A percentile compares a stretch with the other conserved stretches of the same genome.
Evolutionary conservation across 257 asterid genomes (phyloP).

Genomic region (Salvia miltiorrhiza): DNA sequence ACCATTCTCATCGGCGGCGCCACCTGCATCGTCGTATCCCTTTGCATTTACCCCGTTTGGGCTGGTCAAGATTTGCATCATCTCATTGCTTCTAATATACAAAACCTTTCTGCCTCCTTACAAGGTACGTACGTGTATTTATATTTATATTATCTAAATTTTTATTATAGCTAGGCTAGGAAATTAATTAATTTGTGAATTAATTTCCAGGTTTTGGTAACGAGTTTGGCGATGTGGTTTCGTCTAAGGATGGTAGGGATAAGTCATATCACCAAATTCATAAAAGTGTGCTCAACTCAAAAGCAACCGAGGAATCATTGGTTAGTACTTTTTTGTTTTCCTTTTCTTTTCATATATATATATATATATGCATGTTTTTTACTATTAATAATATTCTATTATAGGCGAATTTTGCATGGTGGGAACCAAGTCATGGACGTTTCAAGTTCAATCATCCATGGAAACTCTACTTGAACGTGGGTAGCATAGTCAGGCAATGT

Average conservation of each 20-base stretch:
- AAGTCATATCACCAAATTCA: conserved; percentile 33
- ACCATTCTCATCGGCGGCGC: conserved; percentile 57
- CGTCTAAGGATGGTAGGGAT: conserved; percentile 18
- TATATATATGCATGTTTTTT: neutral
- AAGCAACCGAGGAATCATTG: conserved; percentile 57
- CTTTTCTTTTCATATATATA: neutral
- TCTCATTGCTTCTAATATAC: conserved; percentile 33
- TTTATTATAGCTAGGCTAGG: neutral
- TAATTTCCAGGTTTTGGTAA: conserved; percentile 41
- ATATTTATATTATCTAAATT: neutral
- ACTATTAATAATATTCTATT: neutral
- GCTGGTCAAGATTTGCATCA: conserved; percentile 76
- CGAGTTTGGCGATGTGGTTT: conserved; percentile 24
- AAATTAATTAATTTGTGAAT: neutral
- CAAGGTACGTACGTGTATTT: conserved; percentile 32
- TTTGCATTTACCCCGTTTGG: conserved; percentile 66
- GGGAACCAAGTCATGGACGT: conserved; percentile 67
- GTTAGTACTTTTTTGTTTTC: neutral
- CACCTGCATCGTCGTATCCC: conserved; percentile 52
- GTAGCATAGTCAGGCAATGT: conserved; percentile 50
- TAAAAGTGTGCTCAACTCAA: conserved; percentile 44
- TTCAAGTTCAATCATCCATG: conserved; percentile 58
- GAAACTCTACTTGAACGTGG: conserved; percentile 60
- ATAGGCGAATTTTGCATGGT: conserved; percentile 75
- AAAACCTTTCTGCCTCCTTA: conserved; percentile 45